Evolutionary conservation across 257 asterid species (phyloP), one percentile per base, ranked within the genome.

Genomic region (Mentha longifolia): DNA sequence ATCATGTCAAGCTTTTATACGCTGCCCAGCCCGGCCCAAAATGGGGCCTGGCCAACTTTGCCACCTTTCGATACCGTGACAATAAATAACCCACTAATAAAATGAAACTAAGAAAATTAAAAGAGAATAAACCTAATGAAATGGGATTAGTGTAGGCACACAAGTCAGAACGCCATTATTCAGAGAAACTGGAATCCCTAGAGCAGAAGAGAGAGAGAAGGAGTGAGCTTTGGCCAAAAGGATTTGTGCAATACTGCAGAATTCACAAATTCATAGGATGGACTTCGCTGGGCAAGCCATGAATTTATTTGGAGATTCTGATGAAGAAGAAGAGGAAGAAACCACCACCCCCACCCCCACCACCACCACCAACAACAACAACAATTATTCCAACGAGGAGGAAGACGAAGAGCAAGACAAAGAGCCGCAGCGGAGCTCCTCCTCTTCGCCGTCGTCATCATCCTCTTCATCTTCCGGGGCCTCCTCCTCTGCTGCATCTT

Each of bases 211-310:
- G 7, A 47, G 52, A 5, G 54, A 47, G 54, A 47, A 22, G n/a
- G 54, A 47, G 20, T 3, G 54, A 0, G 54, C 20, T n/a, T 7
- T 47, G 54, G 6, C 9, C 20, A 14, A 47, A 13, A 7, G 54
- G 16, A 47, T 47, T 15, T 47, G 54, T 47, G 20, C 51, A 17
- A 19, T 19, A 42, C 12, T 46, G 14, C 56, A 31, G 59, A 54
- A 54, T 43, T 43, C 49, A 17, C 42, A 42, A 39, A 52, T 73
- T 33, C 4, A 19, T 51, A 45, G 7, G 56, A 87, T 86, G 95
- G 88, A 88, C 86, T 79, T 82, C 43, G 91, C 89, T 3, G 85
- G 77, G 87, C 92, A 87, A 78, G 80, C 90, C 37, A 73, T 78
- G 61, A 79, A 77, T 79, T 79, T 90, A 33, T 86, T 87, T 70